These are phyloP conservation scores for Kregervanrija fluxuum DNA, from an alignment of 805 yeast genomes.

Conservation along the genomic window DNA sequence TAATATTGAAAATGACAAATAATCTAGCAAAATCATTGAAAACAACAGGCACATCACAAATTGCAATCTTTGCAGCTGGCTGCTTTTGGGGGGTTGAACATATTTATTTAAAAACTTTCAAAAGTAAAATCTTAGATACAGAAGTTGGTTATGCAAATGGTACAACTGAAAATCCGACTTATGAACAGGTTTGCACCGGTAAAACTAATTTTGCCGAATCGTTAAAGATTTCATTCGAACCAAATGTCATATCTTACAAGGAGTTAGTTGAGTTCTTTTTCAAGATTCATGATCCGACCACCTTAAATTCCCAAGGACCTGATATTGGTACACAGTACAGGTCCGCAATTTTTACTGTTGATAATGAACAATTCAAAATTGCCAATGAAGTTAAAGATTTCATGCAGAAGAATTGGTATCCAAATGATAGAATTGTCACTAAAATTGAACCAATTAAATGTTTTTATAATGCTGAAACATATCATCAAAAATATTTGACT, in stretches of 20 bases:
- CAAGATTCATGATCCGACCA: constrained; percentile 92
- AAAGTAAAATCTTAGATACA: constrained; percentile 59
- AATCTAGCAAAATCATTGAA: constrained; percentile 19
- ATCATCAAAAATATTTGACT: constrained; percentile 77
- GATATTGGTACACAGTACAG: constrained; percentile 89
- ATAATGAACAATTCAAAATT: constrained; percentile 38
- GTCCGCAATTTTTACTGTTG: constrained; percentile 66
- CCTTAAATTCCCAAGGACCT: constrained; percentile 74
- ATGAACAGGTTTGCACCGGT: constrained; percentile 69
- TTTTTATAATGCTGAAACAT: constrained; percentile 93
- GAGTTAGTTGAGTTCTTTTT: constrained; percentile 79
- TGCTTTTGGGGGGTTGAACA: constrained; percentile 92
- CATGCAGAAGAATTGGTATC: constrained; percentile 70
- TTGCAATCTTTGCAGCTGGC: constrained; percentile 53
- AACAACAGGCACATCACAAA: constrained; percentile 34
- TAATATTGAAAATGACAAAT: constrained; percentile 6
- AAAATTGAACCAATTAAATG: constrained; percentile 55
- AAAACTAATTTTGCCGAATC: constrained; percentile 78
- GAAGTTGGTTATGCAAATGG: constrained; percentile 94
- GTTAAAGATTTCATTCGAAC: constrained; percentile 77
- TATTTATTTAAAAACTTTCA: constrained; percentile 52
- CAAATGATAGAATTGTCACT: constrained; percentile 62
- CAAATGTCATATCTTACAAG: constrained; percentile 46
- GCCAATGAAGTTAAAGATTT: constrained; percentile 37
- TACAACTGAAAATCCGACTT: constrained; percentile 38